Base-by-base conservation (phyloP, 140 eudicot species). In the Bidens hawaiensis region DNA sequence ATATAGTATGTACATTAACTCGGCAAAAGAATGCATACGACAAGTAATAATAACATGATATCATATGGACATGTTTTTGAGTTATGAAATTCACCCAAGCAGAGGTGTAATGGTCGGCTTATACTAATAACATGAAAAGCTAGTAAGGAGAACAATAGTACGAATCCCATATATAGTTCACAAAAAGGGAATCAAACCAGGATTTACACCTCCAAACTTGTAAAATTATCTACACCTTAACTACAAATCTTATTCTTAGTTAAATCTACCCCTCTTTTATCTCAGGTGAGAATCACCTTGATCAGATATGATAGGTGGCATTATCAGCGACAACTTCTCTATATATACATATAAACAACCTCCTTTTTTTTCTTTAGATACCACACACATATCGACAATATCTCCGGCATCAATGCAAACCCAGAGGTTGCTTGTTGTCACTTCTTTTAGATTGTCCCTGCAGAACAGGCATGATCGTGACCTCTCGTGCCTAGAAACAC, bases 391-490 rank as follows among this genome's bases (percentile, higher is more conserved):
- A 65, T 79, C 86, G 33, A 65, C 56, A 17, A 65, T 51, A 4
- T 85, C 94, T 48, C 26, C 68, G 4, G 41, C 60, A 60, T 69
- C 75, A 11, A 77, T 67, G 57, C 42, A 82, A 7, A 82, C 68
- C 94, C 86, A 85, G 2, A 79, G 82, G 52, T 85, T 86, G 9
- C 64, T 69, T 12, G 81, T 33, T 1, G 69, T 68, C 36, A 80
- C 83, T 62, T 73, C 66, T 53, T 78, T 83, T 41, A 86, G 77
- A 42, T 69, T 71, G 43, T 73, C 74, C 38, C 90, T 75, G 52
- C 90, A 86, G 18, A 86, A 86, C 2, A 87, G 87, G 75, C 95
- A 86, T 10, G 90, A 83, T 40, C 69, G 77, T 1, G 95, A 80
- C 51, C 87, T 70, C 55, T 51, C 55, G n/a, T 67, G 80, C 93